Evolutionary conservation across 2,329 filamentous ascomycete genomes (phyloP).

Genomic region (Fusarium sambucinum): DNA sequence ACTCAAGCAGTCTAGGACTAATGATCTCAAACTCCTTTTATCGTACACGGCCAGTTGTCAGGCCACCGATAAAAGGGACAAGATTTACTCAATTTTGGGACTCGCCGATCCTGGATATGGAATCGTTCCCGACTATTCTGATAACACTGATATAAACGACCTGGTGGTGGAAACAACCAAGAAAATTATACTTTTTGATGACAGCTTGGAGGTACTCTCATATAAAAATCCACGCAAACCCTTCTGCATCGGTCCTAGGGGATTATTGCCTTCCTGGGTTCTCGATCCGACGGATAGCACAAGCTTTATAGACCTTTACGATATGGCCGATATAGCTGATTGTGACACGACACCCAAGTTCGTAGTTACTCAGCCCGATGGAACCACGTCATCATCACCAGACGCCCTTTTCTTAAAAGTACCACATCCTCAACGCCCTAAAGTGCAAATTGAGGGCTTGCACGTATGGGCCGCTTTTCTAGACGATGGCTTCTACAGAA

Average conservation of each 20-base stretch:
- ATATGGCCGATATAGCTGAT: too few species aligned
- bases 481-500: background rate
- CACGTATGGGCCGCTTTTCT: background rate
- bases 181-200: background rate
- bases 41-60: accelerated
- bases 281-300: background rate
- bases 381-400: background rate
- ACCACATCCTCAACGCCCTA: background rate
- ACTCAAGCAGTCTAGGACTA: accelerated
- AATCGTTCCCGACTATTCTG: conserved; percentile 1
- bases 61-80: conserved; percentile 2
- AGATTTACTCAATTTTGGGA: conserved; percentile 8
- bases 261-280: conserved; percentile 4
- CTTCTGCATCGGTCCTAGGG: accelerated
- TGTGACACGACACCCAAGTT: too few species aligned
- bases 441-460: background rate
- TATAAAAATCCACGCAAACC: accelerated
- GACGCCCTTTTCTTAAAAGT: background rate
- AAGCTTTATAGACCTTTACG: background rate
- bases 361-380: too few species aligned
- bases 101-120: background rate
- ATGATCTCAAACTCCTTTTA: background rate
- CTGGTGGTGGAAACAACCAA: conserved; percentile 4
- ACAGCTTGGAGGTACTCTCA: background rate
- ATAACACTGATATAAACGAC: accelerated